Conservation (phyloP, 805 yeast species). For the Saccharomyces mikatae region DNA sequence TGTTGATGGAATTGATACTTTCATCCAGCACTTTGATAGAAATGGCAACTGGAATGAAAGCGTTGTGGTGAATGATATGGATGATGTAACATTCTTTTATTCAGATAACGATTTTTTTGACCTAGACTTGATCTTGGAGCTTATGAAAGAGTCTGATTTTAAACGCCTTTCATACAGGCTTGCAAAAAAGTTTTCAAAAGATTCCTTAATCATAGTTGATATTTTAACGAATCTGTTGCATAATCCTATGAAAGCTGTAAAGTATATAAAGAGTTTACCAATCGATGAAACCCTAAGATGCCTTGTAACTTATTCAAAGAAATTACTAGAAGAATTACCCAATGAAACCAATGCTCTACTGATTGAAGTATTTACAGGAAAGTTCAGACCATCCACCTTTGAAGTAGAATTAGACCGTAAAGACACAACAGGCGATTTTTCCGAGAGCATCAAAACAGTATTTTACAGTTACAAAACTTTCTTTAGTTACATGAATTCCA, state of each 20-base stretch:
- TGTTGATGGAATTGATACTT: slow-evolving; percentile 46
- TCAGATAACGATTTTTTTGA: slow-evolving; percentile 42
- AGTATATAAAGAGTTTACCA: slow-evolving; percentile 57
- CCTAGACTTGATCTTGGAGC: slow-evolving; percentile 53
- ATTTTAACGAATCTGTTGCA: slow-evolving; percentile 60
- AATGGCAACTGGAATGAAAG: slow-evolving; percentile 17
- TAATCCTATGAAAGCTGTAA: slow-evolving; percentile 51
- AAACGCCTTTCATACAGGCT: slow-evolving; percentile 57
- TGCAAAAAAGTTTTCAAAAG: slow-evolving; percentile 57
- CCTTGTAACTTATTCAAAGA: slow-evolving; percentile 56
- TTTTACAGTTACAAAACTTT: slow-evolving; percentile 52
- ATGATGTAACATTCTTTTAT: slow-evolving; percentile 32
- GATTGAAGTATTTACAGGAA: slow-evolving; percentile 85
- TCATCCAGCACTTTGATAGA: slow-evolving; percentile 38
- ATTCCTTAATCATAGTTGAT: slow-evolving; percentile 67
- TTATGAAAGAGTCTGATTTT: slow-evolving; percentile 68
- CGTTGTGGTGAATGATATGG: slow-evolving; percentile 27
- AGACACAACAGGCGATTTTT: slow-evolving; percentile 2
- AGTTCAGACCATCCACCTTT: slow-evolving; percentile 43
- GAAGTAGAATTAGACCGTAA: slow-evolving; percentile 1
- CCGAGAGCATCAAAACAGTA: slow-evolving; percentile 23
- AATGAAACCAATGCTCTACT: slow-evolving; percentile 73
- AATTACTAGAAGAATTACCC: slow-evolving; percentile 59
- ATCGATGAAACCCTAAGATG: slow-evolving; percentile 73
- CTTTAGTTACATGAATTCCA: slow-evolving; percentile 41